Evolutionary conservation across 2,329 filamentous ascomycete genomes (phyloP).

Genomic region (Diaporthe sp.): DNA sequence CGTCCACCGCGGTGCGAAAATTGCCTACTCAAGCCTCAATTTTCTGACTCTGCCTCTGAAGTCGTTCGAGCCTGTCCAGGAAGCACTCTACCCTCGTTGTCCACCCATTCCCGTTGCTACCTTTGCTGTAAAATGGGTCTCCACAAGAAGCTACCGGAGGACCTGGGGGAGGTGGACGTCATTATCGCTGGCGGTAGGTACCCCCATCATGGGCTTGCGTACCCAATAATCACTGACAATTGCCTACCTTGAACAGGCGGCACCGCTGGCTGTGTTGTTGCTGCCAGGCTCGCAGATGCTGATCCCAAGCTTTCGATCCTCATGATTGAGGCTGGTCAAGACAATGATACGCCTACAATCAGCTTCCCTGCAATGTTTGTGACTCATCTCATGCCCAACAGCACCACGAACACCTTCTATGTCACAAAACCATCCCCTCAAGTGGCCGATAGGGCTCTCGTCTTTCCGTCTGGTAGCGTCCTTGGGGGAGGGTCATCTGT

Average conservation of each 20-base stretch:
- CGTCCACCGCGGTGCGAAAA: too few species aligned
- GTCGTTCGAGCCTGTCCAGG: neutral
- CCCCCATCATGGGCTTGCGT: neutral
- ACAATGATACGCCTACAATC: slow-evolving; percentile 62
- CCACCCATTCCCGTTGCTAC: neutral
- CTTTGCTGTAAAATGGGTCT: slow-evolving; percentile 17
- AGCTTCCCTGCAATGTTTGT: slow-evolving; percentile 61
- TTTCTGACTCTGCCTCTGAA: too few species aligned
- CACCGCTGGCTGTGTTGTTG: slow-evolving; percentile 60
- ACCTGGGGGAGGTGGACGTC: slow-evolving; percentile 58
- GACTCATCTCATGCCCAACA: slow-evolving; percentile 52
- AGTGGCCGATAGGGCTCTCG: slow-evolving; percentile 53
- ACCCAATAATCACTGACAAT: neutral
- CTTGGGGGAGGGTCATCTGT: slow-evolving; percentile 65
- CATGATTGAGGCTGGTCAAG: slow-evolving; percentile 63
- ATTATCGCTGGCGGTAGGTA: slow-evolving; percentile 58
- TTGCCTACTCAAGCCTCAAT: too few species aligned
- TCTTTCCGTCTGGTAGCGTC: slow-evolving; percentile 51
- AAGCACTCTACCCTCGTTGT: neutral
- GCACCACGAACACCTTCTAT: slow-evolving; percentile 56
- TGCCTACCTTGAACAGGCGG: slow-evolving; percentile 47
- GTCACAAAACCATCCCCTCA: slow-evolving; percentile 55
- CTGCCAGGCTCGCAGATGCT: slow-evolving; percentile 60
- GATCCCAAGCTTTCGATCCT: slow-evolving; percentile 60
- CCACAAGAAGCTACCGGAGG: slow-evolving; percentile 39